Base-by-base conservation (phyloP, 345 rosid genomes). In the Firmiana major region DNA sequence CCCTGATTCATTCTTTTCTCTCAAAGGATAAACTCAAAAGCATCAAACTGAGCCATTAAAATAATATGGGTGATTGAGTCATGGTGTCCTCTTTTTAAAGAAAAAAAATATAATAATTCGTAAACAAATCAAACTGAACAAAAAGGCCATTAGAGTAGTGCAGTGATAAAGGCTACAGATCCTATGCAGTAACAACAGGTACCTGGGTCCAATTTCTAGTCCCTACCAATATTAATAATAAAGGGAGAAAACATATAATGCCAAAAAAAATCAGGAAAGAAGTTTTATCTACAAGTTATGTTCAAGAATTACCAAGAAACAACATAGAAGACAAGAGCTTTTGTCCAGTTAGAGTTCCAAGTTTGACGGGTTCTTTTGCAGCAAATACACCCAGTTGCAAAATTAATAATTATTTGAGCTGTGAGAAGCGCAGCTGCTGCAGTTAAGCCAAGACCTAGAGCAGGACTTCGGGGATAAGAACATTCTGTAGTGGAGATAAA, bases 381-480 rank as follows among this genome's bases (percentile, higher is more conserved):
- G 84, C 97, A 95, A 78, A 92, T 42, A 80, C 99, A 93, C 17
- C 99, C 93, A 24, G 86, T 88, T 60, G 91, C 86, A 12, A 84
- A 81, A 51, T 86, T 93, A 1, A 82, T 84, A 40, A 86, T 80
- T 26, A 93, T 80, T 83, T 93, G 96, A 69, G 97, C 92, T 69
- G 90, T 65, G 86, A 90, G 15, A 66, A 95, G 91, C 24, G 89
- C 78, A 49, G 84, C 66, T 11, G 98, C 94, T 15, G 99, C 85
- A 66, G 90, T 80, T 77, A 93, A 76, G 43, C 98, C 97, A 80
- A 91, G 92, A 36, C 82, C 83, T 22, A 83, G 84, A 36, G 98
- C 98, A 43, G 93, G 92, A 81, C 90, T 93, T 77, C 90, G 81
- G 31, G 92, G 87, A 81, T 90, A 93, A 11, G 86, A 82, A 81